Evolutionary conservation across 148 eudicot genomes (phyloP).

Genomic region (Tetragonia tetragonoides): DNA sequence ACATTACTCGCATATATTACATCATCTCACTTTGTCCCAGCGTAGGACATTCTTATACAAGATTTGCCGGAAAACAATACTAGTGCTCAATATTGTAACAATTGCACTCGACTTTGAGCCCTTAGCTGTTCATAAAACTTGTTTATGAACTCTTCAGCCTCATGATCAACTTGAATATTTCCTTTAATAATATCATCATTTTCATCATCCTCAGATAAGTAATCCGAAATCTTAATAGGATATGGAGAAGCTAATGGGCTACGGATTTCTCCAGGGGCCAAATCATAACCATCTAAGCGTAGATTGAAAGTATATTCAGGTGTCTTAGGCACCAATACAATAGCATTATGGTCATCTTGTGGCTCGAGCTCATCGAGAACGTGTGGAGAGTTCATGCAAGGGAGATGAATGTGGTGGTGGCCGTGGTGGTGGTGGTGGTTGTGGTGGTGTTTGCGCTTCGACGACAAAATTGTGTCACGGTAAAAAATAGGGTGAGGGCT

Average conservation of each 20-base stretch:
- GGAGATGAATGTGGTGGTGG: slow-evolving; percentile 28
- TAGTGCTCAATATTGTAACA: slow-evolving; percentile 27
- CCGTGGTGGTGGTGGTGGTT: slow-evolving; percentile 13
- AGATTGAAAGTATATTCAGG: slow-evolving; percentile 31
- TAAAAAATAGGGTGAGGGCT: slow-evolving; percentile 37
- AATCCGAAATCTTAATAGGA: slow-evolving; percentile 30
- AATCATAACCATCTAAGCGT: slow-evolving; percentile 27
- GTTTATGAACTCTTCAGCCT: slow-evolving; percentile 42
- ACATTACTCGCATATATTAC: slow-evolving; percentile 7
- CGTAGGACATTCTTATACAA: neutral
- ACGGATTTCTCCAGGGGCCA: slow-evolving; percentile 20
- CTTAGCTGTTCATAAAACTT: slow-evolving; percentile 38
- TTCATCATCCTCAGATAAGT: slow-evolving; percentile 31
- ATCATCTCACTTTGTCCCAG: neutral
- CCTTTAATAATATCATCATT: slow-evolving; percentile 7
- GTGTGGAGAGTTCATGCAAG: slow-evolving; percentile 27
- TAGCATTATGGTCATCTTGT: slow-evolving; percentile 6
- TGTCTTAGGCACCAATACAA: slow-evolving; percentile 27
- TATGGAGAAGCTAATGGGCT: slow-evolving; percentile 23
- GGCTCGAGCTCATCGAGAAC: slow-evolving; percentile 31
- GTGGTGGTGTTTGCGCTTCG: slow-evolving; percentile 1
- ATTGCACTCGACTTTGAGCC: slow-evolving; percentile 35
- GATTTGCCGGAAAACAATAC: neutral
- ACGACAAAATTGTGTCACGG: slow-evolving; percentile 23
- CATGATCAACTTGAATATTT: slow-evolving; percentile 34